Evolutionary conservation across 306 rosid species (phyloP).

Genomic region (Castanopsis chinensis): DNA sequence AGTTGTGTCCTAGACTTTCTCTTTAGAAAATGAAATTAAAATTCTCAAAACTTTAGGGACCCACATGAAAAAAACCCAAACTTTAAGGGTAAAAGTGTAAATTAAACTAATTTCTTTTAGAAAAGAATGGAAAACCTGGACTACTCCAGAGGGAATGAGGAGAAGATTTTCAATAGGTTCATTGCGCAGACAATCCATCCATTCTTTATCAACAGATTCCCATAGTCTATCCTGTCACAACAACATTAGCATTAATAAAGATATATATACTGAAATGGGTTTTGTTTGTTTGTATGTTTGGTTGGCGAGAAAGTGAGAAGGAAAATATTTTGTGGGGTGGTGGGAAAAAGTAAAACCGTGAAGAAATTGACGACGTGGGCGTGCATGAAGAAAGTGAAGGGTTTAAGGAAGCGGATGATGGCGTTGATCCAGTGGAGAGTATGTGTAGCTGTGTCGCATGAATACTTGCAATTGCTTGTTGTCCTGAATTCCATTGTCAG

Average conservation of each 20-base stretch:
- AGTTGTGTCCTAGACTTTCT: too few relatives aligned
- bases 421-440: constrained; percentile 70
- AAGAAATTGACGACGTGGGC: constrained; percentile 86
- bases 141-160: constrained; percentile 69
- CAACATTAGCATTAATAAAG: background rate
- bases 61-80: too few relatives aligned
- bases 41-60: too few relatives aligned
- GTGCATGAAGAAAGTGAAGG: constrained; percentile 48
- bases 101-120: background rate
- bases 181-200: constrained; percentile 72
- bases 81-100: too few relatives aligned
- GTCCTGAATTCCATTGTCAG: background rate
- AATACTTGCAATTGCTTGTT: constrained; percentile 23
- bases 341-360: constrained; percentile 32
- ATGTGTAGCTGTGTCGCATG: constrained; percentile 51
- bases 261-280: too few relatives aligned
- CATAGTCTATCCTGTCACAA: constrained; percentile 62
- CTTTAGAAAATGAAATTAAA: too few relatives aligned
- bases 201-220: constrained; percentile 69
- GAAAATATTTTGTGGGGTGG: background rate
- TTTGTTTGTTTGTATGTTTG: background rate
- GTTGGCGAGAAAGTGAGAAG: background rate
- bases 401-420: constrained; percentile 57
- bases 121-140: constrained; percentile 43
- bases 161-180: constrained; percentile 68